A percentile compares a stretch with the other conserved stretches of the same genome.
phyloP scores from a whole-genome alignment of 176 grass and related monocot species.

The Olyra latifolia region DNA sequence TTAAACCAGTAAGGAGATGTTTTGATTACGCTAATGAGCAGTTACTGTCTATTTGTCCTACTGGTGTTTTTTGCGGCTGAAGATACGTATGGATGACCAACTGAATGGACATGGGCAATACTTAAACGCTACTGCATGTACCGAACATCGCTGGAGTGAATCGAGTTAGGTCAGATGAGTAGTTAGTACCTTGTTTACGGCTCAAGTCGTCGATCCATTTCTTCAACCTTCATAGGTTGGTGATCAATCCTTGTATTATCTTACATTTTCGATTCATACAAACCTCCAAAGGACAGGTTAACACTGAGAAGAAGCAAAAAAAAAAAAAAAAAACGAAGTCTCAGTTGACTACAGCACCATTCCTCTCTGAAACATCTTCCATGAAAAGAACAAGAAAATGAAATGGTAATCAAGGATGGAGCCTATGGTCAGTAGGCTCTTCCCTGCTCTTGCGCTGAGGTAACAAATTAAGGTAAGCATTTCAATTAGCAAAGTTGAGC shows the following conservation, averaged over 20 bases:
- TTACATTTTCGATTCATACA: neutral
- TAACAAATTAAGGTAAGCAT: too few relatives aligned
- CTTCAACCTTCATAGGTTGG: neutral
- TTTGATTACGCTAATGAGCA: neutral
- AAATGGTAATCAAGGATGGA: neutral
- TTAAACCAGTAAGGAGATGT: neutral
- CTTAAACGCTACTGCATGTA: neutral
- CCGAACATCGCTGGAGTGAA: neutral
- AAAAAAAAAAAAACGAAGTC: neutral
- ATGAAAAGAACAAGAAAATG: neutral
- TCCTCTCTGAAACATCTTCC: neutral
- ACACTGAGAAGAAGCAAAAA: neutral
- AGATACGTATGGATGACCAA: conserved; percentile 16
- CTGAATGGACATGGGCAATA: neutral
- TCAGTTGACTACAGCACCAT: neutral
- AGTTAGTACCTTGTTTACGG: neutral
- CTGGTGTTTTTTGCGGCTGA: conserved; percentile 6
- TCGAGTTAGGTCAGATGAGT: neutral
- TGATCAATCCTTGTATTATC: neutral
- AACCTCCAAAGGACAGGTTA: neutral
- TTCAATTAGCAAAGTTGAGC: neutral
- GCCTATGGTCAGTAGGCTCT: neutral
- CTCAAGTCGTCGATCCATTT: neutral
- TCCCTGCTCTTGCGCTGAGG: too few relatives aligned
- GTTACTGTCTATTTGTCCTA: neutral